Percentiles rank a stretch among this genome's conserved stretches.
phyloP scores from a whole-genome alignment of 2,329 filamentous ascomycete genomes.

The Hypoxylon sp. region DNA sequence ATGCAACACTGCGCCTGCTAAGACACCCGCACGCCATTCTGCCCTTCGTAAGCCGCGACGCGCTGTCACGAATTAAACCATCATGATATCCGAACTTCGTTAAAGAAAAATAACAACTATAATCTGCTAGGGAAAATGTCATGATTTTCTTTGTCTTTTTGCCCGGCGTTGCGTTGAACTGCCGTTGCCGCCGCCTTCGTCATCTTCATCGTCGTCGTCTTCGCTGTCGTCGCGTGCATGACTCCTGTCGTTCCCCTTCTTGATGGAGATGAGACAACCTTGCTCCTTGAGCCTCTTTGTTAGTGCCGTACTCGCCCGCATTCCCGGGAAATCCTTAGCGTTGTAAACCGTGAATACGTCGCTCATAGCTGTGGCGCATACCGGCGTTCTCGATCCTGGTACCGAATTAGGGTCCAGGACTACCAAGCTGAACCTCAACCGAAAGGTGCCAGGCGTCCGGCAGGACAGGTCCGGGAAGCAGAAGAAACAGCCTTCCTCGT shows the following conservation, averaged over 20 bases:
- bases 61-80: constrained; percentile 20
- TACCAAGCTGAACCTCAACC: constrained; percentile 81
- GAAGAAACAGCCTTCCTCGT: constrained; percentile 84
- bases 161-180: constrained; percentile 38
- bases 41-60: constrained; percentile 20
- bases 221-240: constrained; percentile 61
- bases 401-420: constrained; percentile 76
- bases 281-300: constrained; percentile 83
- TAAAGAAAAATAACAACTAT: constrained; percentile 4
- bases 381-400: constrained; percentile 67
- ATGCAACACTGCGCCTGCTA: constrained; percentile 11
- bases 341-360: constrained; percentile 85
- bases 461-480: constrained; percentile 88
- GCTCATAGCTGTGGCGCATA: constrained; percentile 70
- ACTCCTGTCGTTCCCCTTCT: constrained; percentile 83
- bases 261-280: constrained; percentile 87
- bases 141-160: constrained; percentile 51
- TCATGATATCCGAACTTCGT: constrained; percentile 12
- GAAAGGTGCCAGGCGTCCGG: constrained; percentile 81
- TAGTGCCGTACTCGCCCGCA: constrained; percentile 81
- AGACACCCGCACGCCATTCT: constrained; percentile 7
- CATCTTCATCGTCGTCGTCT: constrained; percentile 62
- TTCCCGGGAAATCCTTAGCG: constrained; percentile 88
- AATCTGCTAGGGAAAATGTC: constrained; percentile 17
- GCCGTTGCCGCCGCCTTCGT: constrained; percentile 41